Base-by-base conservation (phyloP, 345 rosid species). In the Crucihimalaya himalaica region DNA sequence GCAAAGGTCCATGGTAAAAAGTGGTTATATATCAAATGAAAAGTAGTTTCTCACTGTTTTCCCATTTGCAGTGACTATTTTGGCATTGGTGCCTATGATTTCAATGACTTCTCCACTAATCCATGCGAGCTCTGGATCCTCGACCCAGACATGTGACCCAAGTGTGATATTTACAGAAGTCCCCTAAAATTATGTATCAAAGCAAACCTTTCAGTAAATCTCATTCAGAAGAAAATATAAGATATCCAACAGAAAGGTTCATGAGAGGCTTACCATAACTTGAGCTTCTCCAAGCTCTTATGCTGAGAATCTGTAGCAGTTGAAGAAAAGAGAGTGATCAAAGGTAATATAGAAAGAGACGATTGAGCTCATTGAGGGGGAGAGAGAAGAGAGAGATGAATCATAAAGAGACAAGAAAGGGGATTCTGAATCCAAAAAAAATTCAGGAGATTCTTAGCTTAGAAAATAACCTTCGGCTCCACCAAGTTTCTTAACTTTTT, bases 71-170 rank as follows among this genome's bases (percentile, higher is more conserved):
- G 81, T 34, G 71, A 79, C 40, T 25, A 86, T 63, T 51, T 69
- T 83, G 68, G 81, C 84, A 18, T 81, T 65, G 59, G 56, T 79
- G 57, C 86, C 91, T 43, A 81, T 81, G 63, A 87, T 82, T 53
- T 79, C 84, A 68, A n/a, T 68, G 15, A 85, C 89, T 81, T 83
- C 79, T 16, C 88, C 88, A 61, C 78, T 86, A 43, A 84, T 74
- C 88, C 91, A 87, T 35, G 91, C 84, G 39, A 42, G 72, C 54
- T 83, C 87, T 73, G 81, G 84, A 80, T 87, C 85, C 80, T 85
- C 86, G 15, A 53, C 80, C 91, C 91, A 87, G 25, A 83, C 91
- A 60, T 81, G 84, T 28, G 91, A 83, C 74, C 88, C 87, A 45
- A 84, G 86, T 63, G 81, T 81, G 79, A 87, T 80, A 63, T 83